Percentiles rank a stretch among this genome's conserved stretches.
Conservation (phyloP, 352 stramenopile species). For the Phytophthora fragariae region DNA sequence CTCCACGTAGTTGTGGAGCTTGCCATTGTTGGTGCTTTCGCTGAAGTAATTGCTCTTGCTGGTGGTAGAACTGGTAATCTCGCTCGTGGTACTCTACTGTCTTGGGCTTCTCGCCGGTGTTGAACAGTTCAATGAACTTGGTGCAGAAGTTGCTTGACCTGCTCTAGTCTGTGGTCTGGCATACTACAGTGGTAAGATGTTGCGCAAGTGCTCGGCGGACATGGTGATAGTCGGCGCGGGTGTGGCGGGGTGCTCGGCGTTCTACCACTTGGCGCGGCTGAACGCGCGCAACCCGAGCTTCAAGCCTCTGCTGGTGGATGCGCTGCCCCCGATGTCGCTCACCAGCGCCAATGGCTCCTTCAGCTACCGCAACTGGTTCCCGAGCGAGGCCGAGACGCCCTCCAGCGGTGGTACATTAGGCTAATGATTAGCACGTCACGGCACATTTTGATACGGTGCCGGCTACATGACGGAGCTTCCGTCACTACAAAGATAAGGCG, state of each 20-base stretch:
- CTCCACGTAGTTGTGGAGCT: no score
- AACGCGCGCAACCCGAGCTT: constrained; percentile 68
- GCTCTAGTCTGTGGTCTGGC: no score
- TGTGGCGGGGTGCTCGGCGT: constrained; percentile 79
- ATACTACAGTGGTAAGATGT: constrained; percentile 18
- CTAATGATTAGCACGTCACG: not conserved
- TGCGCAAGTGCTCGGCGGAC: constrained; percentile 65
- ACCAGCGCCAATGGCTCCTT: constrained; percentile 85
- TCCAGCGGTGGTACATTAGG: no score
- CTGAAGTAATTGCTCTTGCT: no score
- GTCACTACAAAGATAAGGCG: constrained; percentile 11
- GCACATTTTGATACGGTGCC: constrained; percentile 4
- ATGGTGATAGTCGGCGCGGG: constrained; percentile 79
- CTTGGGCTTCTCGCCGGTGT: no score
- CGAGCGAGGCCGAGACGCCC: constrained; percentile 66
- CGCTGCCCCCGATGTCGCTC: constrained; percentile 67
- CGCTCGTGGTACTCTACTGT: no score
- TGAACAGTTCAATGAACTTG: no score
- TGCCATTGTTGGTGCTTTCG: no score
- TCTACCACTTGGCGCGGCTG: constrained; percentile 77
- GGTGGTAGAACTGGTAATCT: no score
- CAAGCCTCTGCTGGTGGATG: constrained; percentile 79
- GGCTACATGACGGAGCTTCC: constrained; percentile 18
- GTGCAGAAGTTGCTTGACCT: no score
- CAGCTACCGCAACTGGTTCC: constrained; percentile 88